Percentiles rank a stretch among this genome's conserved stretches.
Evolutionary conservation across 1,284 basidiomycete genomes (phyloP).

Genomic region (Apiotrichum porosum): DNA sequence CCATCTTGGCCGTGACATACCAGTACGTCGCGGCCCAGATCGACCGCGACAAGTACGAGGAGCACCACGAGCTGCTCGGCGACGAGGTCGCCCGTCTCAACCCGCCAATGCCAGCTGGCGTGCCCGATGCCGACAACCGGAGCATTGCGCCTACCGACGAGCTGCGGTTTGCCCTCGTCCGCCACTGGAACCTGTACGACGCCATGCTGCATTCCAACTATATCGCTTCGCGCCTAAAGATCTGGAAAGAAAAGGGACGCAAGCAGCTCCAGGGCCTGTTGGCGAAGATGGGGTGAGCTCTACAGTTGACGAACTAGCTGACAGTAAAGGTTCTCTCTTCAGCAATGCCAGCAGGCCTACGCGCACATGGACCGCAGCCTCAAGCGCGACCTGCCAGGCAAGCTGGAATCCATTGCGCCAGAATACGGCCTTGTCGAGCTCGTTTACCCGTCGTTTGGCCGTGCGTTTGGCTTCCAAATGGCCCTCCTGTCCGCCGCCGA

Average conservation of each 20-base stretch:
- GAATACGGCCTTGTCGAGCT: constrained; percentile 96
- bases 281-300: constrained; percentile 92
- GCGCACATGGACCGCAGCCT: constrained; percentile 95
- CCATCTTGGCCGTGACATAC: constrained; percentile 87
- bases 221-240: constrained; percentile 87
- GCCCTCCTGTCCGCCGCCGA: constrained; percentile 86
- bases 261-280: constrained; percentile 84
- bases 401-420: constrained; percentile 84
- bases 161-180: constrained; percentile 86
- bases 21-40: constrained; percentile 87
- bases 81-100: constrained; percentile 90
- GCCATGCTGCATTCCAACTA: constrained; percentile 97
- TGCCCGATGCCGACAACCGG: constrained; percentile 61
- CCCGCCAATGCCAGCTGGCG: constrained; percentile 48
- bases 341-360: constrained; percentile 88
- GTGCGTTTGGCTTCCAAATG: constrained; percentile 82
- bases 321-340: constrained; percentile 70
- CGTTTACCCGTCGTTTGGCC: constrained; percentile 85
- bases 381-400: constrained; percentile 72
- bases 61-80: constrained; percentile 67
- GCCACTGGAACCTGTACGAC: constrained; percentile 97
- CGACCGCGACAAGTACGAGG: constrained; percentile 79
- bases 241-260: constrained; percentile 91
- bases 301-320: neutral
- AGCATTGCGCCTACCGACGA: constrained; percentile 77